A percentile compares a stretch with the other conserved stretches of the same genome.
phyloP scores from a whole-genome alignment of 257 asterid species.

The Solanum tarapatanum region DNA sequence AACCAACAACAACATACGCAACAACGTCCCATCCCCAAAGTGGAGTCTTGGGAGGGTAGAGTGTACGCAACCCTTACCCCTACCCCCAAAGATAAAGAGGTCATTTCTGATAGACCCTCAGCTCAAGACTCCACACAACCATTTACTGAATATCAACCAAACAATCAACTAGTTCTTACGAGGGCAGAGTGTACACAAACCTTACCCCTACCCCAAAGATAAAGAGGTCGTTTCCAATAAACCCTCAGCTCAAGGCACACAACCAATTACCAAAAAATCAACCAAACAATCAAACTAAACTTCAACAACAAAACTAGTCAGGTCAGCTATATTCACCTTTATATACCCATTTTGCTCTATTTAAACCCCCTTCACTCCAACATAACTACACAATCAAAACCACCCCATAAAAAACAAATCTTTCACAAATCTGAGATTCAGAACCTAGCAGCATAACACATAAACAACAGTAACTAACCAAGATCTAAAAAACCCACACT shows the following conservation, averaged over 20 bases:
- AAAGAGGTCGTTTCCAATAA: neutral
- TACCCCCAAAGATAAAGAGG: neutral
- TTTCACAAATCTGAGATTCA: constrained; percentile 5
- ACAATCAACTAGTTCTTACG: neutral
- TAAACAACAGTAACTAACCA: neutral
- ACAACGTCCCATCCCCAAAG: neutral
- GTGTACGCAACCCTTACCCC: neutral
- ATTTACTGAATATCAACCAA: neutral
- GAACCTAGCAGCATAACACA: neutral
- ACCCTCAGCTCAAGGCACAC: neutral
- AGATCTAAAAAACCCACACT: neutral
- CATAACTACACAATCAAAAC: neutral
- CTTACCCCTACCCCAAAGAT: neutral
- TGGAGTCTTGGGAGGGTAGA: neutral
- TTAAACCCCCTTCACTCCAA: neutral
- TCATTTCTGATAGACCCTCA: neutral
- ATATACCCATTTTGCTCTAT: neutral
- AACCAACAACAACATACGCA: neutral
- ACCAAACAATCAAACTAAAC: neutral
- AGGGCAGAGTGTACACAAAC: neutral
- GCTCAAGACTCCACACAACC: neutral
- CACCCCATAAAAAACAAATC: neutral
- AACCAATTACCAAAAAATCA: neutral
- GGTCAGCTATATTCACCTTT: neutral
- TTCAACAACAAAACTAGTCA: neutral